Evolutionary conservation across 2,329 filamentous ascomycete genomes (phyloP).

Genomic region (Curvularia hawaiiensis): DNA sequence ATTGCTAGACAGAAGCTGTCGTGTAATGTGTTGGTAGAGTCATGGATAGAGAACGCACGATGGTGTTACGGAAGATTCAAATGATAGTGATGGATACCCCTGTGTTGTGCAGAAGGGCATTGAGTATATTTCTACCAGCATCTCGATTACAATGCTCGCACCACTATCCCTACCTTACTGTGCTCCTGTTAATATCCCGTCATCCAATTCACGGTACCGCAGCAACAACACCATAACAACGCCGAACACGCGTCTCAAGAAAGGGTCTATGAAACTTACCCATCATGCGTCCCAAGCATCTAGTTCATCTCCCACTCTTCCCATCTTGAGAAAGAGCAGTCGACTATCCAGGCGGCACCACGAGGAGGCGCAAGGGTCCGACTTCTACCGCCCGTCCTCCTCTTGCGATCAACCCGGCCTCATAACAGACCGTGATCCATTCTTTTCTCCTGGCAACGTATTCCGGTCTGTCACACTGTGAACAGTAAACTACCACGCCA

Average conservation of each 20-base stretch:
- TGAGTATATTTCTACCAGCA: not conserved
- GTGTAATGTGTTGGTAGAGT: too few species aligned
- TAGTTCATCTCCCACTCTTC: constrained; percentile 34
- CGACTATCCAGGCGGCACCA: constrained; percentile 45
- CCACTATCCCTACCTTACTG: too few species aligned
- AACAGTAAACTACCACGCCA: not conserved
- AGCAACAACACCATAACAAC: not conserved
- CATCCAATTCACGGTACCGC: not conserved
- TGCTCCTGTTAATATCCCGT: not conserved
- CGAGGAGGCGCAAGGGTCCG: constrained; percentile 47
- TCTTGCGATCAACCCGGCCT: constrained; percentile 35
- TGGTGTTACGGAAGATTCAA: not conserved
- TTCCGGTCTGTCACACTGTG: not conserved
- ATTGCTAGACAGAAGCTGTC: too few species aligned
- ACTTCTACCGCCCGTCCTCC: constrained; percentile 43
- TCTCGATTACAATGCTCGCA: not conserved
- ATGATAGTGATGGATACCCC: too few species aligned
- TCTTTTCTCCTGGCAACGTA: constrained; percentile 21
- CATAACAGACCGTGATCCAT: constrained; percentile 23
- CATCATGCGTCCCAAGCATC: constrained; percentile 41
- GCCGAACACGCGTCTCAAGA: not conserved
- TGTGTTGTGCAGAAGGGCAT: not conserved
- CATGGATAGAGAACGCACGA: too few species aligned
- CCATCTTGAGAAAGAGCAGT: constrained; percentile 1
- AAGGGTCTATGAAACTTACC: not conserved